These are phyloP conservation scores for Medicago truncatula DNA, from an alignment of 306 rosid genomes.

Conservation along the genomic window MtrunA17r5.0-ANR NC_053049.1:26445001-26445500, in stretches of 20 bases:
- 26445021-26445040: too few relatives aligned
- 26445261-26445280: slow-evolving; percentile 84
- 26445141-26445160: slow-evolving; percentile 42
- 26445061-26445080: too few relatives aligned
- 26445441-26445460: slow-evolving; percentile 36
- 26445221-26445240: slow-evolving; percentile 61
- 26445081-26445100: too few relatives aligned
- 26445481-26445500: slow-evolving; percentile 43
- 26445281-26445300: slow-evolving; percentile 74
- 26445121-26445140: too few relatives aligned
- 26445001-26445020: too few relatives aligned
- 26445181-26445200: slow-evolving; percentile 67
- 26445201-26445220: slow-evolving; percentile 58
- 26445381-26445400: slow-evolving; percentile 75
- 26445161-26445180: slow-evolving; percentile 61
- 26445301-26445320: slow-evolving; percentile 77
- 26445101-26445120: too few relatives aligned
- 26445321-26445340: slow-evolving; percentile 61
- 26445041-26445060: too few relatives aligned
- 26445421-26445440: slow-evolving; percentile 54
- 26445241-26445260: slow-evolving; percentile 48
- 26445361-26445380: slow-evolving; percentile 70
- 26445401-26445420: slow-evolving; percentile 72
- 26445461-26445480: slow-evolving; percentile 50
- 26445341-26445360: slow-evolving; percentile 73